Evolutionary conservation across 192 early-diverging fungal genomes (phyloP).

Genomic region (Backusella parvicylindrica): DNA sequence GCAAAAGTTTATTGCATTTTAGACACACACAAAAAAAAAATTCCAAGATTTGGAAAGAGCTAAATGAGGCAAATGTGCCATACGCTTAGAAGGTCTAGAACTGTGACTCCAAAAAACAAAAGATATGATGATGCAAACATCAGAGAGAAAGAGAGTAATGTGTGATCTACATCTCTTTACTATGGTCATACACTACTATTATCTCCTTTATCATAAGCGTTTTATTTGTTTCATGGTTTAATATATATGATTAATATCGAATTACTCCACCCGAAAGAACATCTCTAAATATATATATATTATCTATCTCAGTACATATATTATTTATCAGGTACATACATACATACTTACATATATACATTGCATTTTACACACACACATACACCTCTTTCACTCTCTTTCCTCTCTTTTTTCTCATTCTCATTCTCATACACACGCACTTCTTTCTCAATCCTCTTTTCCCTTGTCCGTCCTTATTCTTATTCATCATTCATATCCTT

Average conservation of each 20-base stretch:
- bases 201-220: no score
- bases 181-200: no score
- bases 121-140: neutral
- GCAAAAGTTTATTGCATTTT: neutral
- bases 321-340: no score
- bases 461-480: no score
- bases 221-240: neutral
- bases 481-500: no score
- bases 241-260: neutral
- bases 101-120: neutral
- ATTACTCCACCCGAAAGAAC: no score
- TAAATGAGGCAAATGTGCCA: neutral
- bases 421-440: no score
- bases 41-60: neutral
- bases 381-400: constrained; percentile 6
- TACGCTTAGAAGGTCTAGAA: neutral
- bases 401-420: neutral
- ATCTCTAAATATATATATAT: neutral
- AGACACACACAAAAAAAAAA: neutral
- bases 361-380: neutral
- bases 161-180: no score
- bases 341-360: neutral
- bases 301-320: neutral
- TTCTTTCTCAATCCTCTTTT: no score
- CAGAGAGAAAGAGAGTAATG: neutral